Conservation (phyloP, 176 grass and related monocot species). For the Ensete glaucum region DNA sequence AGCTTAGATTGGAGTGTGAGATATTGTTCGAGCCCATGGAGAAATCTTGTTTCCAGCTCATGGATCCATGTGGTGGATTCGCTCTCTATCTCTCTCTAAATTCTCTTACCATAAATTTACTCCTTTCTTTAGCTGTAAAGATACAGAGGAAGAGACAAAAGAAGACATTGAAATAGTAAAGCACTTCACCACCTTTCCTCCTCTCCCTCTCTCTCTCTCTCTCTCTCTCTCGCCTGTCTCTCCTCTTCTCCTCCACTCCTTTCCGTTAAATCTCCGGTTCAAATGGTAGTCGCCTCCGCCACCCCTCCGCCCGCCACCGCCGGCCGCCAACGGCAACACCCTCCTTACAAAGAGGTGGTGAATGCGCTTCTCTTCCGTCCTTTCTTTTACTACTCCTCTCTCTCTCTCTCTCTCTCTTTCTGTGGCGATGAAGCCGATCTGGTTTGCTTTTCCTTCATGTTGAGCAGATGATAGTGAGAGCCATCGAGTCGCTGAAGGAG, state of each 20-base stretch:
- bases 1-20: too few relatives aligned
- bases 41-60: neutral
- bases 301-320: neutral
- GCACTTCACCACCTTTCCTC: neutral
- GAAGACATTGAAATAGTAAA: slow-evolving; percentile 6
- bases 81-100: neutral
- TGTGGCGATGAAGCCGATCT: neutral
- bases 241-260: too few relatives aligned
- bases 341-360: slow-evolving; percentile 4
- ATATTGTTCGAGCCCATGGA: too few relatives aligned
- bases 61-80: neutral
- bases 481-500: slow-evolving; percentile 29
- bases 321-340: neutral
- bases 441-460: neutral
- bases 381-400: neutral
- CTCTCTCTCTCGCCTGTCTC: neutral
- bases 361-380: neutral
- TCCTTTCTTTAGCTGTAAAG: too few relatives aligned
- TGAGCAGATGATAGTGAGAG: slow-evolving; percentile 40
- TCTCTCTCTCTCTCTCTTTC: neutral
- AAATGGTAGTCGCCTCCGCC: slow-evolving; percentile 9
- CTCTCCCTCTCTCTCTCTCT: neutral
- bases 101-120: too few relatives aligned
- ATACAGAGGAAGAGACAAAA: neutral
- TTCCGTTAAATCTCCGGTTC: neutral